phyloP scores from a whole-genome alignment of 2,329 filamentous ascomycete genomes.

The Aureobasidium lini region DNA sequence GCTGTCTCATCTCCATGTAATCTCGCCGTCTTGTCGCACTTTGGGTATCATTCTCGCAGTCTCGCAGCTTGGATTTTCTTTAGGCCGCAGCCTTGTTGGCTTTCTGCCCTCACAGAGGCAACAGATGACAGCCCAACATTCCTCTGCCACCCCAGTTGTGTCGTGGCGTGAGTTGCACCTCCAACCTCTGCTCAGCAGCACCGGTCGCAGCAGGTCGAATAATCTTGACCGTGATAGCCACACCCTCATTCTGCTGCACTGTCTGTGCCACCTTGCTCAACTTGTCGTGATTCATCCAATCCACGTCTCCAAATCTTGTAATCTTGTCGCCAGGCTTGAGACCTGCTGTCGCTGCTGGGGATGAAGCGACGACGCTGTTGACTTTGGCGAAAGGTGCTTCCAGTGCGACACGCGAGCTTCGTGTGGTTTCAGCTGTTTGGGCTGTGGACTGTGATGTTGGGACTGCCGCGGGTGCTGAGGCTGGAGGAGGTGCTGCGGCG shows the following conservation, averaged over 20 bases:
- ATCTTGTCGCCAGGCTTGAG: constrained; percentile 74
- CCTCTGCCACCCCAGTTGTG: constrained; percentile 86
- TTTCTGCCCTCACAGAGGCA: constrained; percentile 56
- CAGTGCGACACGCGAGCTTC: constrained; percentile 29
- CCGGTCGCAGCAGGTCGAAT: constrained; percentile 57
- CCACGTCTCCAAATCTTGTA: constrained; percentile 76
- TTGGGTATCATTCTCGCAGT: background rate
- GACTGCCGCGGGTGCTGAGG: constrained; percentile 15
- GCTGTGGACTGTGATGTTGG: constrained; percentile 14
- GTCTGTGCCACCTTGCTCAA: constrained; percentile 81
- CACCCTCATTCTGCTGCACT: constrained; percentile 80
- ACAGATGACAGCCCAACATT: constrained; percentile 80
- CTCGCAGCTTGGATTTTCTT: background rate
- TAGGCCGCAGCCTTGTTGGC: background rate
- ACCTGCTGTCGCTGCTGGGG: constrained; percentile 77
- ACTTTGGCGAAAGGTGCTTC: constrained; percentile 78
- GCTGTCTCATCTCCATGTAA: background rate
- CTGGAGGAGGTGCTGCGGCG: constrained; percentile 18
- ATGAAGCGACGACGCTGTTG: constrained; percentile 68
- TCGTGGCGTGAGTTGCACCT: constrained; percentile 66
- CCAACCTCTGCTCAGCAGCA: constrained; percentile 50
- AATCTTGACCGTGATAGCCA: constrained; percentile 60
- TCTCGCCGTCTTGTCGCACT: background rate
- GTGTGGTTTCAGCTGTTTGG: constrained; percentile 17
- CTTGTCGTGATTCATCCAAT: constrained; percentile 76